Evolutionary conservation across 768 basidiomycete genomes (phyloP), one percentile per base, ranked within the genome.

Genomic region (Rhizopogon vesiculosus): DNA sequence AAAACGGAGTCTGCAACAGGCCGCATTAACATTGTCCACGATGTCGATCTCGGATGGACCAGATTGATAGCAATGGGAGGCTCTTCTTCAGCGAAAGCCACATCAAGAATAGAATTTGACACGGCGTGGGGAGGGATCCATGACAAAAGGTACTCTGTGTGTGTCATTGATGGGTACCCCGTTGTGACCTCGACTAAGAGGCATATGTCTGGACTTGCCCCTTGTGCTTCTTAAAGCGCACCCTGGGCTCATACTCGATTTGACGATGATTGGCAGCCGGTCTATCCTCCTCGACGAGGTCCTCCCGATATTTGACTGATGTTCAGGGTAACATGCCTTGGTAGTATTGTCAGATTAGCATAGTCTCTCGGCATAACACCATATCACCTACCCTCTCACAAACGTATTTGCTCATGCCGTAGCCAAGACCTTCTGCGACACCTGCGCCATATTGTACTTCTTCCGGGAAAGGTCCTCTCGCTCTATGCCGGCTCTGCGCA

Each of bases 241-340:
- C 73, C 42, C 57, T 2, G 65, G 19, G 44, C 59, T 16, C 2
- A 70, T 16, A 53, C 69, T 66, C 0, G 72, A 69, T 53, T 69
- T 70, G 45, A 74, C 65, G 8, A 75, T 56, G 45, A 64, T 64
- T 1, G 74, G 74, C 5, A 75, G 55, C 31, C 7, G 8, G 31
- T 31, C 31, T 8, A 7, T 31, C 31, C 7, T 8, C 31, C 7
- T 7, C 31, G 73, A 71, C 73, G 13, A 60, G 58, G 22, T 31
- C 69, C 70, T 0, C 74, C 72, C 9, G 64, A 57, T 25, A 74
- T 58, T 56, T 75, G 71, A 4, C 69, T 71, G 29, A 74, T 67
- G 22, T 63, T 4, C 51, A 65, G 5, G 60, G 54, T 3, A 77
- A 62, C 0, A 71, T 70, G 33, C 69, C 67, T 73, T 15, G 39